phyloP scores from a whole-genome alignment of 78 protist genomes.

The Corallochytrium limacisporum region DNA sequence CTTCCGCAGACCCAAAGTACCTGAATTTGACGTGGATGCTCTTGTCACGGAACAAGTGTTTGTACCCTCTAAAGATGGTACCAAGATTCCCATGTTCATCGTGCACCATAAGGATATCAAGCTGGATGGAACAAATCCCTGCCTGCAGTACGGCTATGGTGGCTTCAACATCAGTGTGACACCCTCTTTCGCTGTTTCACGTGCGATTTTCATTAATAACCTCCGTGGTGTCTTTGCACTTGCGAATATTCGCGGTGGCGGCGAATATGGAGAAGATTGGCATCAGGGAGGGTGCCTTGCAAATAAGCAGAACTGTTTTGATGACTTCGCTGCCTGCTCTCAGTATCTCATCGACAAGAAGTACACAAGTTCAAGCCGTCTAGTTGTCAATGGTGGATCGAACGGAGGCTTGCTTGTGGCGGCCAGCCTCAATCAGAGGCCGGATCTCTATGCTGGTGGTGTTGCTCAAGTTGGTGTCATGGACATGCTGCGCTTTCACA shows the following conservation, averaged over 20 bases:
- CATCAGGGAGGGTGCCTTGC: slow-evolving; percentile 57
- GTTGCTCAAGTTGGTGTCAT: slow-evolving; percentile 30
- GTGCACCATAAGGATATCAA: background rate
- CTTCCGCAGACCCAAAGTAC: too few relatives aligned
- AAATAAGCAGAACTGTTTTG: slow-evolving; percentile 59
- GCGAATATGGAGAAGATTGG: slow-evolving; percentile 86
- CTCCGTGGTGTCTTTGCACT: slow-evolving; percentile 50
- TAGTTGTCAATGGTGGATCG: slow-evolving; percentile 74
- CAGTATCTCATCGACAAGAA: background rate
- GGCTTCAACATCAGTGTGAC: slow-evolving; percentile 69
- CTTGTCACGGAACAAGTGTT: slow-evolving; percentile 49
- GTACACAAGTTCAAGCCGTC: too few relatives aligned
- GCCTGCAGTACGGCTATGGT: slow-evolving; percentile 71
- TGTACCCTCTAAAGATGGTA: slow-evolving; percentile 64
- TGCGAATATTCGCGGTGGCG: slow-evolving; percentile 92
- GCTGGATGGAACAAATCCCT: slow-evolving; percentile 29
- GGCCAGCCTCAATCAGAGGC: slow-evolving; percentile 64
- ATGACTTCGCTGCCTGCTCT: slow-evolving; percentile 52
- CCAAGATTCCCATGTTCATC: slow-evolving; percentile 80
- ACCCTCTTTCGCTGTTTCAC: slow-evolving; percentile 34
- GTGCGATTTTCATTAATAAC: slow-evolving; percentile 34
- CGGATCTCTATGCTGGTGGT: slow-evolving; percentile 62
- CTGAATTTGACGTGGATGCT: background rate
- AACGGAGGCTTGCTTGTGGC: slow-evolving; percentile 86
- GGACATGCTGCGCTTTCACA: slow-evolving; percentile 83